Evolutionary conservation across 2,329 filamentous ascomycete species (phyloP), one percentile per base, ranked within the genome.

Genomic region (Rutstroemia sydowiana): DNA sequence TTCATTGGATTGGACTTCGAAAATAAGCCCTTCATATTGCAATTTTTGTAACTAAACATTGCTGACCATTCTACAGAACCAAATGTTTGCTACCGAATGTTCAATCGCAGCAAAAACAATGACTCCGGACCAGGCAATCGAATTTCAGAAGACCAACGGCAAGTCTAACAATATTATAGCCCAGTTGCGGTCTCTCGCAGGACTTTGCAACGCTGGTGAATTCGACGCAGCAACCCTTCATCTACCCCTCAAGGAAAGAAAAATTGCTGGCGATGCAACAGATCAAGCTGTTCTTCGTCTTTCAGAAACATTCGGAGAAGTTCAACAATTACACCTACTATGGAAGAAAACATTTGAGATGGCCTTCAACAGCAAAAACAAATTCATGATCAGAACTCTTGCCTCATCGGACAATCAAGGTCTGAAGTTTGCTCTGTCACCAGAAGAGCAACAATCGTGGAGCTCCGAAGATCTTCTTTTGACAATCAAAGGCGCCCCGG

Each of bases 351-450:
- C 77, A 3, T 88, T 81, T 60, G 79, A 85, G 48, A 71, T 87
- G 30, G 78, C 83, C 0, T 90, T 90, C 67, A 89, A 88, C 70
- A 87, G 84, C 69, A 87, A 87, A 71, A 89, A 89, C 70, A 90
- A 90, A 68, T 89, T 81, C 65, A 89, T 88, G 79, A 77, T 89
- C 47, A 76, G 79, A 20, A 58, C 59, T 82, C 78, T 59, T 73
- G 78, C 26, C 72, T 84, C 45, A 82, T 76, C 3, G 64, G 48
- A 59, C 4, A 26, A 39, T 9, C 26, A 40, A 21, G 57, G 56
- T 11, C 39, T 56, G 11, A 9, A 45, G 30, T 8, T 53, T 16
- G 56, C 52, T 8, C 42, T 59, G 20, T 47, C 56, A 45, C 37
- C 46, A 5, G 31, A 28, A 5, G 55, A 59, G 30, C 45, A 48